Conservation (phyloP, 768 basidiomycete genomes). For the Solioccasus polychromus region DNA sequence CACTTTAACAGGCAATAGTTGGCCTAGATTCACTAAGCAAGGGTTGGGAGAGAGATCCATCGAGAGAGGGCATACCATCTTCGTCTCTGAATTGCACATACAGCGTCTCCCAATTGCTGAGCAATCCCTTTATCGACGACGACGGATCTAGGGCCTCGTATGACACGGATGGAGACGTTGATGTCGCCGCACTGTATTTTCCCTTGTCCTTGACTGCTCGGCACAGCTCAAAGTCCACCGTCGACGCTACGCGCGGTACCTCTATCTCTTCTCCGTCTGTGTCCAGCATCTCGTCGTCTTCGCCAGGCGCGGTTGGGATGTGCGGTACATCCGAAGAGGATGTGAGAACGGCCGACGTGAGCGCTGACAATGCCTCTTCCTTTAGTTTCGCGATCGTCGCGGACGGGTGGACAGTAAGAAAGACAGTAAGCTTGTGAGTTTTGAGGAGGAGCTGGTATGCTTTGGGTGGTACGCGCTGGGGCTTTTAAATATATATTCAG, state of each 20-base stretch:
- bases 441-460: slow-evolving; percentile 68
- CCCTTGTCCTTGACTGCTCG: slow-evolving; percentile 51
- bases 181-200: slow-evolving; percentile 33
- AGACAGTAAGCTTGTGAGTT: slow-evolving; percentile 67
- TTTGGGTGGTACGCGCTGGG: slow-evolving; percentile 54
- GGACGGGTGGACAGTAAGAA: slow-evolving; percentile 53
- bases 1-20: slow-evolving; percentile 57
- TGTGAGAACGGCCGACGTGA: slow-evolving; percentile 45
- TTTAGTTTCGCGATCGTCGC: slow-evolving; percentile 60
- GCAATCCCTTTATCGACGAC: slow-evolving; percentile 45
- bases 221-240: slow-evolving; percentile 64
- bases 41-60: neutral
- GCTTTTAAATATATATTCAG: slow-evolving; percentile 33
- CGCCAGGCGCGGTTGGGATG: slow-evolving; percentile 29
- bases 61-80: slow-evolving; percentile 45
- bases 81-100: slow-evolving; percentile 66
- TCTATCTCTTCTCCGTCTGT: slow-evolving; percentile 8
- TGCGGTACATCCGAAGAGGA: slow-evolving; percentile 25
- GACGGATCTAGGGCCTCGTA: slow-evolving; percentile 51
- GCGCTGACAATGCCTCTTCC: slow-evolving; percentile 58
- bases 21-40: slow-evolving; percentile 38
- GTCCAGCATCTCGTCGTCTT: slow-evolving; percentile 24
- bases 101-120: slow-evolving; percentile 64
- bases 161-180: slow-evolving; percentile 13
- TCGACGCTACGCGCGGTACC: slow-evolving; percentile 35